A percentile compares a stretch with the other conserved stretches of the same genome.
These are phyloP conservation scores for Alternaria alternata DNA, from an alignment of 2,329 filamentous ascomycete species.

Conservation along the genomic window DNA sequence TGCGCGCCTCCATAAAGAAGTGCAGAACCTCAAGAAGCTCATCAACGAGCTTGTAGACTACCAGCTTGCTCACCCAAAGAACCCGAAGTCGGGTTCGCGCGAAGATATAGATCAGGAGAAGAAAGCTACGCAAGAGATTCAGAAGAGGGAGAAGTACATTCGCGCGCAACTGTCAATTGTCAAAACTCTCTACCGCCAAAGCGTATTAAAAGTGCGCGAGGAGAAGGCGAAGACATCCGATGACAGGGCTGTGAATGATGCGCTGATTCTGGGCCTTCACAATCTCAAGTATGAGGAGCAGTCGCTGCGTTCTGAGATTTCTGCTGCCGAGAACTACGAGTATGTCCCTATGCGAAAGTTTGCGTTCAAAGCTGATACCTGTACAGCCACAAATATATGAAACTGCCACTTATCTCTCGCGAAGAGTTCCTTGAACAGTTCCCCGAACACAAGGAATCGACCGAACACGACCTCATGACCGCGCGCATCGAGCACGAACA, in stretches of 20 bases:
- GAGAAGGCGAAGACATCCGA: constrained; percentile 89
- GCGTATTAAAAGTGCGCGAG: constrained; percentile 80
- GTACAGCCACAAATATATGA: constrained; percentile 81
- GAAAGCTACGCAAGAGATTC: constrained; percentile 34
- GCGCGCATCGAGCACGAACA: constrained; percentile 92
- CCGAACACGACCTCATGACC: constrained; percentile 85
- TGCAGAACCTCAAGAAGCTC: constrained; percentile 42
- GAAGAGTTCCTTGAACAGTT: constrained; percentile 81
- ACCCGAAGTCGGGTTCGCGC: constrained; percentile 25
- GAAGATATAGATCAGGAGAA: constrained; percentile 38
- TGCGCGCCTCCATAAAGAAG: constrained; percentile 39
- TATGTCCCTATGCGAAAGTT: constrained; percentile 57
- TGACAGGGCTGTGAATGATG: constrained; percentile 88
- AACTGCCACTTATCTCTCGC: constrained; percentile 82
- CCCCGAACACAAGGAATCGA: constrained; percentile 75
- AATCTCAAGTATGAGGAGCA: constrained; percentile 97
- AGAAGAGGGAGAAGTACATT: constrained; percentile 72
- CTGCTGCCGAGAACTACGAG: constrained; percentile 91
- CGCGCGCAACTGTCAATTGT: constrained; percentile 67
- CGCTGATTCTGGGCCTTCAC: constrained; percentile 88
- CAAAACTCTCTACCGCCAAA: constrained; percentile 82
- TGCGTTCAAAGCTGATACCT: constrained; percentile 21
- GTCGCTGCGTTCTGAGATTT: constrained; percentile 88
- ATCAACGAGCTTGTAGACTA: constrained; percentile 46
- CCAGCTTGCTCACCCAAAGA: constrained; percentile 37